Evolutionary conservation across 352 stramenopile species (phyloP), one percentile per base, ranked within the genome.

Genomic region (Globisporangium paroecandrum): DNA sequence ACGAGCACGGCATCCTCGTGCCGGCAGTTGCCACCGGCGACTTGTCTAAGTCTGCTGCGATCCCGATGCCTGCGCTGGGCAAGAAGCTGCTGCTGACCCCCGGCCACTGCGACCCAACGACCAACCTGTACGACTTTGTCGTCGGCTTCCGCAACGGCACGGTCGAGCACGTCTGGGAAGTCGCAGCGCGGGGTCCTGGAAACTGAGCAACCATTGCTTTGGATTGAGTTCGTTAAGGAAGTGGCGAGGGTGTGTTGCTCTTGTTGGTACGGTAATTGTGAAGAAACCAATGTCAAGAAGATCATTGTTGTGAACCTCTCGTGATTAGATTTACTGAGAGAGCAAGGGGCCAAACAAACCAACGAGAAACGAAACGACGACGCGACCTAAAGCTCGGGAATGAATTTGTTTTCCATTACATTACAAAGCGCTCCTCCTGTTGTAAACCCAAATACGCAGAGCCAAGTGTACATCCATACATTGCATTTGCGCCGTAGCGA

Each of bases 81-180:
- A 69, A 73, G 47, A 83, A 89, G 65, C 64, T 91, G 62, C 59
- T 89, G 56, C 79, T 94, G 24, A 78, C 77, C 29, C 85, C 85
- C 0, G 81, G 82, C 1, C 86, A 94, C 58, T 89, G 81, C 43
- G 86, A 94, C 51, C 86, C 86, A n/a, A 91, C 82, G 20, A 77
- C 77, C 18, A 94, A 94, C 65, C 72, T 91, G 60, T 90, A 94
- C 70, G 85, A 93, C 69, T 84, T 86, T 64, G 58, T 90, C 20
- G 75, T 93, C 12, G 80, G 79, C 29, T 89, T 79, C 61, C 83
- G 83, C 32, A 77, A 77, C 25, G 72, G 75, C 22, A 25, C 71
- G 8, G 81, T 91, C 15, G 83, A 89, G 63, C 66, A 70, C 25
- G 73, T 91, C 22, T 91, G 83, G 83, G 62, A 80, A 49, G 73